Percentiles rank a stretch among this genome's conserved stretches.
phyloP scores from a whole-genome alignment of 2,329 filamentous ascomycete species.

The Metarhizium guizhouense region DNA sequence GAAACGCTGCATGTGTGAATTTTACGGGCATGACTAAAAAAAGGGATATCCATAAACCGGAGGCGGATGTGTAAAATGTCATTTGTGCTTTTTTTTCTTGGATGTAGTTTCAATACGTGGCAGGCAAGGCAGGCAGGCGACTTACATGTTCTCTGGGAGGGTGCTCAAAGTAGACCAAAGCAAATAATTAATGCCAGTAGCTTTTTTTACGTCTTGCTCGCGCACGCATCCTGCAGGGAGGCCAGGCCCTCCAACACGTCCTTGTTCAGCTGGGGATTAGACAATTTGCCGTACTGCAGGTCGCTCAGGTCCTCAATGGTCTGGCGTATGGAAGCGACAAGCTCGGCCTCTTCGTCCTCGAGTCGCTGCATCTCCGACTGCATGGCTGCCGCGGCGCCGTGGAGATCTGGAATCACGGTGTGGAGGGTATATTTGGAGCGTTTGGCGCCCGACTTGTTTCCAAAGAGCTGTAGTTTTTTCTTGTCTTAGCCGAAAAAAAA shows the following conservation, averaged over 20 bases:
- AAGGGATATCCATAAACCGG: neutral
- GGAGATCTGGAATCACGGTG: slow-evolving; percentile 60
- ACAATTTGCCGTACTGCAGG: slow-evolving; percentile 69
- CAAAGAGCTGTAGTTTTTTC: slow-evolving; percentile 45
- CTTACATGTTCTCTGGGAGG: neutral
- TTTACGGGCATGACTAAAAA: neutral
- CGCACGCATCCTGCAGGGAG: slow-evolving; percentile 49
- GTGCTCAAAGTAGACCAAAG: neutral
- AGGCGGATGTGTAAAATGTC: neutral
- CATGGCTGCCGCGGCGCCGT: slow-evolving; percentile 54
- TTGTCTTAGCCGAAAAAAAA: neutral
- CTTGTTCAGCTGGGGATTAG: slow-evolving; percentile 51
- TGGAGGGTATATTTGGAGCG: slow-evolving; percentile 49
- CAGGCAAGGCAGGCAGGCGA: neutral
- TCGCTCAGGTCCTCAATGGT: slow-evolving; percentile 70
- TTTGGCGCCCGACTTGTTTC: slow-evolving; percentile 33
- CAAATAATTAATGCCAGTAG: neutral
- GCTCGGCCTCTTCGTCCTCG: slow-evolving; percentile 51
- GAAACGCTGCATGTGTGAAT: neutral
- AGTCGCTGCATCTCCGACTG: slow-evolving; percentile 59
- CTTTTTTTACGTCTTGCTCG: slow-evolving; percentile 26
- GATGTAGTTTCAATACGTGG: neutral
- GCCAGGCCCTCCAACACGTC: slow-evolving; percentile 61
- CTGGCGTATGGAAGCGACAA: slow-evolving; percentile 53
- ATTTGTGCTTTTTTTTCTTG: neutral